A percentile compares a stretch with the other conserved stretches of the same genome.
phyloP scores from a whole-genome alignment of 2,329 filamentous ascomycete species.

The Aureobasidium sp. region DNA sequence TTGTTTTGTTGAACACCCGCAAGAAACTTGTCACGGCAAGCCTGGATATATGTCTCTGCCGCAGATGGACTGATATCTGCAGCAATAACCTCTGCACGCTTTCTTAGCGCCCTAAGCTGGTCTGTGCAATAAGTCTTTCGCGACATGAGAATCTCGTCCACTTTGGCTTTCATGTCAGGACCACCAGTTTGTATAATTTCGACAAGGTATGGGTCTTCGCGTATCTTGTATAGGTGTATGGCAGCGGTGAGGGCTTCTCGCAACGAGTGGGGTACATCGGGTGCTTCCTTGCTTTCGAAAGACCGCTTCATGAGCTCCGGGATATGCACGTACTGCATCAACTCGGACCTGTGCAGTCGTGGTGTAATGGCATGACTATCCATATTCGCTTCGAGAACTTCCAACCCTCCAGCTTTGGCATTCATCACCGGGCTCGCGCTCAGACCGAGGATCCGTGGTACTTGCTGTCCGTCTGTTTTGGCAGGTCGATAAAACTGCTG shows the following conservation, averaged over 20 bases:
- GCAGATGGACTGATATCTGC: conserved; percentile 31
- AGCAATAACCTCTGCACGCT: conserved; percentile 26
- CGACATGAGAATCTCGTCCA: conserved; percentile 23
- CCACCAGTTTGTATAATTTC: conserved; percentile 25
- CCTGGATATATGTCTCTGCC: conserved; percentile 31
- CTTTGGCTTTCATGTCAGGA: conserved; percentile 15
- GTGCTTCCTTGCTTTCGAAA: background rate
- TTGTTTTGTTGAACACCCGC: conserved; percentile 19
- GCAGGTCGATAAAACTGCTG: conserved; percentile 54
- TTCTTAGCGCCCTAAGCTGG: conserved; percentile 28
- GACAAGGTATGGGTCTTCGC: conserved; percentile 32
- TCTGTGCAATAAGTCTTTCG: conserved; percentile 32
- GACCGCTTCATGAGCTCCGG: conserved; percentile 43
- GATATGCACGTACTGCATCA: conserved; percentile 59
- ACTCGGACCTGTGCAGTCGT: conserved; percentile 56
- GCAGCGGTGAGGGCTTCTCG: conserved; percentile 18
- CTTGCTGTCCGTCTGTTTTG: conserved; percentile 24
- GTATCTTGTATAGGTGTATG: conserved; percentile 24
- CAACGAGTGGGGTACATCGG: background rate
- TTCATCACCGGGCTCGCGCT: conserved; percentile 70
- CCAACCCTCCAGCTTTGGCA: conserved; percentile 46
- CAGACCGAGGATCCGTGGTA: conserved; percentile 66
- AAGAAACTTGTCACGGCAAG: conserved; percentile 28
- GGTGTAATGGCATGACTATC: conserved; percentile 63
- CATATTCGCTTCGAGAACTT: conserved; percentile 58